Base-by-base conservation (phyloP, 768 basidiomycete species). In the Steccherinum ochraceum region DNA sequence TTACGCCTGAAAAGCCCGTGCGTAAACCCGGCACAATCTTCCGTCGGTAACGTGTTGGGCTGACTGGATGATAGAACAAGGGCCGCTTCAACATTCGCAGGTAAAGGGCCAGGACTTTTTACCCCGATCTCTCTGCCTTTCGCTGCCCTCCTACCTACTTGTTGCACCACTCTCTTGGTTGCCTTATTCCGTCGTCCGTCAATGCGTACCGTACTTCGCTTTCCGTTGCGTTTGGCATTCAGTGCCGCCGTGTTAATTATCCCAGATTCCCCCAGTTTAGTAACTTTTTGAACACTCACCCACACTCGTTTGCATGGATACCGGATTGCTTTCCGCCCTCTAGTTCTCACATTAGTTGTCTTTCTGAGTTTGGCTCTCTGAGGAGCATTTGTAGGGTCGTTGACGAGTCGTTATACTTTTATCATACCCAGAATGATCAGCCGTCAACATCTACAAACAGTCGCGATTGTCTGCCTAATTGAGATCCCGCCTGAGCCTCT, bases 1-100 rank as follows among this genome's bases (percentile, higher is more conserved):
- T 96, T 69, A 96, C 94, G 30, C 95, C 94, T 18, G 94, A 98
- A 73, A 95, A 94, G 77, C 76, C 30, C 16, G 30, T 35, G 79
- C 54, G 79, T 82, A 59, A 91, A 92, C 64, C 72, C 87, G 77
- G 16, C 51, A 49, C 45, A 35, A 26, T 43, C 20, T 56, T 40
- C 45, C 25, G 43, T 42, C 16, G 45, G 46, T 51, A 47, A 30
- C 30, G 19, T 46, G 18, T 35, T 18, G 18, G 53, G 25, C 24
- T 40, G 49, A 40, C 53, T 52, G 46, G 56, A 16, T 39, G 48
- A 40, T 61, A 81, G 78, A 78, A 76, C 68, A 86, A 83, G 79
- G 86, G 85, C 68, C 79, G 84, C 50, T 87, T 87, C 80, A 35
- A 35, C 30, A 78, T 88, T 51, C 80, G 85, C 58, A 72, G 81